A percentile compares a stretch with the other conserved stretches of the same genome.
Evolutionary conservation across 352 stramenopile species (phyloP).

Genomic region (Globisporangium takayamanum): DNA sequence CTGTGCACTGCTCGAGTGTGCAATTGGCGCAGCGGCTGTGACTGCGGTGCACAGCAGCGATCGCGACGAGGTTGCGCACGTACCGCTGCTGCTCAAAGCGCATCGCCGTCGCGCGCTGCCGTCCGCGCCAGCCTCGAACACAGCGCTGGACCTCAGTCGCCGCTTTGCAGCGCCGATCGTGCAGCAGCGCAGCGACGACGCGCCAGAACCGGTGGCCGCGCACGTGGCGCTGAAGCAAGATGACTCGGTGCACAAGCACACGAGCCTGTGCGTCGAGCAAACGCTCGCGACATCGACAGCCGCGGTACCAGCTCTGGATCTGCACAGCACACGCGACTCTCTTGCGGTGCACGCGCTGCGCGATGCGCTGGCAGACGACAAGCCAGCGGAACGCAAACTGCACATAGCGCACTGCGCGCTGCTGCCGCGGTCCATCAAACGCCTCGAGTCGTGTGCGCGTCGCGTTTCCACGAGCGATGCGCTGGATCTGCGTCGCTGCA

Average conservation of each 20-base stretch:
- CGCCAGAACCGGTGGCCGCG: constrained; percentile 38
- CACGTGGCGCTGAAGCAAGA: constrained; percentile 35
- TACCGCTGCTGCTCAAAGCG: constrained; percentile 39
- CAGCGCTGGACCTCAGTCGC: constrained; percentile 31
- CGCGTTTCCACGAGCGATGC: constrained; percentile 29
- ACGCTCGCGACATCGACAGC: constrained; percentile 23
- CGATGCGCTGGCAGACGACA: constrained; percentile 17
- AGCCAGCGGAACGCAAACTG: constrained; percentile 33
- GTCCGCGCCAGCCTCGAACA: constrained; percentile 30
- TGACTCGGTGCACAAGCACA: constrained; percentile 25
- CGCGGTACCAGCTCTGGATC: constrained; percentile 45
- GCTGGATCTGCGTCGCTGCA: constrained; percentile 55
- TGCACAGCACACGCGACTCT: constrained; percentile 15
- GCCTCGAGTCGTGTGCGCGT: constrained; percentile 25
- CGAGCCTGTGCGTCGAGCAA: constrained; percentile 19
- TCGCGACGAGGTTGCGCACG: constrained; percentile 18
- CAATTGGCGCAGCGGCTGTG: constrained; percentile 24
- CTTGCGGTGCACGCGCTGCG: constrained; percentile 19
- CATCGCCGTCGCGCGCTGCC: constrained; percentile 15
- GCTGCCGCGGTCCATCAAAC: constrained; percentile 34
- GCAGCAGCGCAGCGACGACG: constrained; percentile 28
- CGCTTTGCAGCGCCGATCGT: constrained; percentile 22
- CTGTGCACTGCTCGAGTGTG: constrained; percentile 21
- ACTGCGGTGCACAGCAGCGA: constrained; percentile 18
- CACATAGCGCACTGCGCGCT: constrained; percentile 23